phyloP scores from a whole-genome alignment of 768 basidiomycete genomes.

The Phylloporus sp. region DNA sequence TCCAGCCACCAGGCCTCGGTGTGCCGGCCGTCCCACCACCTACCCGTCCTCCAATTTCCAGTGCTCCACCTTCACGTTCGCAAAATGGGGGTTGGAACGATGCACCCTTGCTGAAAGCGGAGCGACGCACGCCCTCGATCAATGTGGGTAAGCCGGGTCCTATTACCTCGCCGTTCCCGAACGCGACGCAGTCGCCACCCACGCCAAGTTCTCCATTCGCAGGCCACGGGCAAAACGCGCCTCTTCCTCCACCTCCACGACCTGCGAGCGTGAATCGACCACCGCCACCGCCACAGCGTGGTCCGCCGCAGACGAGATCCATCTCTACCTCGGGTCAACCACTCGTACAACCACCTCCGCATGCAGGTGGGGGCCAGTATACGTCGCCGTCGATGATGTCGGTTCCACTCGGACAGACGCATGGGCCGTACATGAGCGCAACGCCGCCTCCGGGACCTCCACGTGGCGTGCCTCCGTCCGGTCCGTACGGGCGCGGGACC shows the following conservation, averaged over 20 bases:
- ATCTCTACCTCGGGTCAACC: slow-evolving; percentile 26
- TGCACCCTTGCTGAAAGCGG: slow-evolving; percentile 48
- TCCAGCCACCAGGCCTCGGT: slow-evolving; percentile 40
- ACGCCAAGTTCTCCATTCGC: slow-evolving; percentile 45
- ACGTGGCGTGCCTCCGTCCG: slow-evolving; percentile 28
- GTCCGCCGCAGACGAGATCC: slow-evolving; percentile 30
- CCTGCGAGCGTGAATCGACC: slow-evolving; percentile 43
- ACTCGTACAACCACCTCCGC: slow-evolving; percentile 39
- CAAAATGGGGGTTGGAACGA: slow-evolving; percentile 92
- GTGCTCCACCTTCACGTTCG: slow-evolving; percentile 55
- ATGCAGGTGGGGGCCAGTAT: slow-evolving; percentile 30
- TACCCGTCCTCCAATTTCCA: slow-evolving; percentile 39
- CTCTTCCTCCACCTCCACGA: slow-evolving; percentile 48
- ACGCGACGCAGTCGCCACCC: slow-evolving; percentile 44
- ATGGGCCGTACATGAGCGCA: slow-evolving; percentile 35
- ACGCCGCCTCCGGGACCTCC: slow-evolving; percentile 40
- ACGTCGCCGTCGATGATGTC: slow-evolving; percentile 26
- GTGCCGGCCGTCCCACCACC: slow-evolving; percentile 35
- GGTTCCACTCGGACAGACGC: slow-evolving; percentile 25
- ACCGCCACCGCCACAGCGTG: slow-evolving; percentile 39
- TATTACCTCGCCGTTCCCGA: slow-evolving; percentile 88
- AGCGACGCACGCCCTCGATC: slow-evolving; percentile 48
- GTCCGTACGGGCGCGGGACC: slow-evolving; percentile 36
- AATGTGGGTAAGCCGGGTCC: slow-evolving; percentile 55
- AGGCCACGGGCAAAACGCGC: slow-evolving; percentile 33